Conservation (phyloP, 805 yeast species). For the Ogataea thermomethanolica region DNA sequence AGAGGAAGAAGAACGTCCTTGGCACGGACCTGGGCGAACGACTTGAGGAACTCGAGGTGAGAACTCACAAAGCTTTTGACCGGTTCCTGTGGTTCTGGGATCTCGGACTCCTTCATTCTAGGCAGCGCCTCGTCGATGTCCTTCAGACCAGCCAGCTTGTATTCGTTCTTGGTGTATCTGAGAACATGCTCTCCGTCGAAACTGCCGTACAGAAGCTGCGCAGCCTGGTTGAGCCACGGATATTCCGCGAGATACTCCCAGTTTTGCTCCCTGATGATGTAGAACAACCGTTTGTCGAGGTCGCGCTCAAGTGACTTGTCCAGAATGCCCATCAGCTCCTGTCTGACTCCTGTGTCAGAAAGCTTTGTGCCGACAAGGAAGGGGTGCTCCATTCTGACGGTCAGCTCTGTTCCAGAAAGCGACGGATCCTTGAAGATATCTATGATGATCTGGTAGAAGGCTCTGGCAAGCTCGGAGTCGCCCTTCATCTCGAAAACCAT, state of each 20-base stretch:
- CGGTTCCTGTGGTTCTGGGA: conserved; percentile 19
- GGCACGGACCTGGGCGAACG: conserved; percentile 41
- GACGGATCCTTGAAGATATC: conserved; percentile 81
- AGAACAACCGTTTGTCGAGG: conserved; percentile 73
- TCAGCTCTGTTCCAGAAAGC: conserved; percentile 78
- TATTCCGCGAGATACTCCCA: conserved; percentile 95
- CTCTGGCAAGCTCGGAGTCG: conserved; percentile 70
- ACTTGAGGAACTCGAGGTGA: conserved; percentile 26
- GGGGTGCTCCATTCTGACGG: conserved; percentile 95
- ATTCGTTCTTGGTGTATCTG: conserved; percentile 44
- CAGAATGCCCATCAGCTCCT: conserved; percentile 73
- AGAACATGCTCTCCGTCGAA: conserved; percentile 52
- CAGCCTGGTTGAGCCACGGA: conserved; percentile 92
- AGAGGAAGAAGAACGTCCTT: conserved; percentile 66
- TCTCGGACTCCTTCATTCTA: conserved; percentile 8
- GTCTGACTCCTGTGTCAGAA: conserved; percentile 69
- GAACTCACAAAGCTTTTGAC: conserved; percentile 19
- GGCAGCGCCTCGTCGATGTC: conserved; percentile 38
- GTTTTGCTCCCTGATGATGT: conserved; percentile 90
- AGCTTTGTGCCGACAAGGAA: conserved; percentile 90
- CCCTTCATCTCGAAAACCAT: conserved; percentile 87
- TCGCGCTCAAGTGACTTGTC: conserved; percentile 75
- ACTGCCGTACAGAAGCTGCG: conserved; percentile 79
- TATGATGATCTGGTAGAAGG: conserved; percentile 80
- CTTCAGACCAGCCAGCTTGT: conserved; percentile 51